Evolutionary conservation across 768 basidiomycete genomes (phyloP).

Genomic region (Serendipita sp.): DNA sequence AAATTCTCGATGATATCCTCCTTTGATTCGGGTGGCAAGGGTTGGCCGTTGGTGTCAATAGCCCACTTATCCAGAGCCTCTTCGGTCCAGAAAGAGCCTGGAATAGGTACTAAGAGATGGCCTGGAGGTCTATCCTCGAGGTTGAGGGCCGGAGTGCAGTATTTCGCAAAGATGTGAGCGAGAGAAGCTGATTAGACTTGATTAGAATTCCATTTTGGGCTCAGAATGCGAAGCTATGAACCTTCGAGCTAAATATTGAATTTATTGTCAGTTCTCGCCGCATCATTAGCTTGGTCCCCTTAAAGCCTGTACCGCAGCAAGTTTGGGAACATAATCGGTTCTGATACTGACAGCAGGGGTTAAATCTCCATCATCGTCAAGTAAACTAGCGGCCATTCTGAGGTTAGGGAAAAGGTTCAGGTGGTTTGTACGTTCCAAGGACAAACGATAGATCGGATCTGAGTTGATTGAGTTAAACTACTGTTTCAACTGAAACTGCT

Average conservation of each 20-base stretch:
- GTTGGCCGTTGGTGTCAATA: slow-evolving; percentile 62
- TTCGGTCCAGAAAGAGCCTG: slow-evolving; percentile 39
- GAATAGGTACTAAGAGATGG: slow-evolving; percentile 29
- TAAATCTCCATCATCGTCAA: background rate
- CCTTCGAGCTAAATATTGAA: background rate
- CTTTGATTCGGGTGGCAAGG: slow-evolving; percentile 63
- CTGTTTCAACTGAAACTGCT: too few species aligned
- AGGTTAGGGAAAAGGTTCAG: background rate
- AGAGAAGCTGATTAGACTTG: slow-evolving; percentile 39
- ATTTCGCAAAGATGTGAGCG: slow-evolving; percentile 65
- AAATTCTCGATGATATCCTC: slow-evolving; percentile 62
- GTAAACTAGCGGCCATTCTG: background rate
- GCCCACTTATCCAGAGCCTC: slow-evolving; percentile 63
- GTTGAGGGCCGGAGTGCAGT: slow-evolving; percentile 35
- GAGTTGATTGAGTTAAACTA: too few species aligned
- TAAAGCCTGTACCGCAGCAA: too few species aligned
- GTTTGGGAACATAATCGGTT: too few species aligned
- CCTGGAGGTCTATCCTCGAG: slow-evolving; percentile 14
- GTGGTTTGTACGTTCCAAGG: too few species aligned
- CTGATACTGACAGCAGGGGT: background rate
- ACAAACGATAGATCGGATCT: too few species aligned
- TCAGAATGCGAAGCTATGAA: background rate
- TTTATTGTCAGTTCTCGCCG: too few species aligned
- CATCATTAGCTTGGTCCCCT: too few species aligned
- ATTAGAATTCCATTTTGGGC: background rate